Evolutionary conservation across 352 stramenopile genomes (phyloP), one percentile per base, ranked within the genome.

Genomic region (Pythium periplocum): DNA sequence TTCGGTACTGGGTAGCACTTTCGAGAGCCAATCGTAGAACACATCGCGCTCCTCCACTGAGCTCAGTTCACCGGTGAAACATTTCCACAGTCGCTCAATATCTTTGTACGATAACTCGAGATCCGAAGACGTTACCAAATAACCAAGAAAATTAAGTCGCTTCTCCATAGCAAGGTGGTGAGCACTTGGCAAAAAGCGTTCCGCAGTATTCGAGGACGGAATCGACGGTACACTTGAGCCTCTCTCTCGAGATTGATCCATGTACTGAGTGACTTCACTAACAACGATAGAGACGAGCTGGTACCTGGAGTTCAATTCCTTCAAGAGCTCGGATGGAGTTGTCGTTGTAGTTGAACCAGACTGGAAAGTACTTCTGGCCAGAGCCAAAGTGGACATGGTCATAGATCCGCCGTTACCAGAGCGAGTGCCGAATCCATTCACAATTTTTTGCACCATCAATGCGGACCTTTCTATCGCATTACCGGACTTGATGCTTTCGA

Each of bases 11-110:
- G 81, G 75, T 12, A 93, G 69, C 26, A 92, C 71, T 12, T 53
- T 64, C 7, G 64, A 68, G 44, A 95, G 70, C 84, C 84, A 95
- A 33, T 75, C 59, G 64, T 90, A 95, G 51, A 92, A 93, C 8
- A 81, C 61, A 10, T 87, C 59, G 5, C 57, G 59, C 47, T 75
- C 72, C 50, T 73, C 63, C 30, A 59, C 50, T 0, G 59, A 39
- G 48, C 44, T 45, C 44, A 33, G 6, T 48, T 26, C 39, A 31
- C 47, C 54, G 34, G 68, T 69, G 42, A 90, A 89, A 43, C 73
- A 89, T 1, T 48, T 47, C 78, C 73, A 92, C 17, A 93, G 53
- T 41, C 78, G 62, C 31, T 73, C 68, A 4, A 92, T 64, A 44
- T 82, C 57, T n/a, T 74, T 59, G 37, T 78, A 87, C 49, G 78